Conservation (phyloP, 2,329 filamentous ascomycete genomes). For the Aspergillus neoniger region DNA sequence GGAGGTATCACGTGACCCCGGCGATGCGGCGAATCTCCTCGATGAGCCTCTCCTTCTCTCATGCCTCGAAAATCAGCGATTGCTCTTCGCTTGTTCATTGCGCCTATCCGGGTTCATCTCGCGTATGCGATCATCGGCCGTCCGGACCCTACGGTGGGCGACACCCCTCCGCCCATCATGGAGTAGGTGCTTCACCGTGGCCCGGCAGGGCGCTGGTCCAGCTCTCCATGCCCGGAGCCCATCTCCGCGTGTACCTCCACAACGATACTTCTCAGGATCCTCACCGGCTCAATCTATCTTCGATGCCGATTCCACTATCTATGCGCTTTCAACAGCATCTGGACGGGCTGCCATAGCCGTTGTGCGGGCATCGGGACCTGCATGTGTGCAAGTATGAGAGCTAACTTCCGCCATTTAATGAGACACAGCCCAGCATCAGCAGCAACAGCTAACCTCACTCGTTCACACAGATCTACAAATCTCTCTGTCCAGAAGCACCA, state of each 20-base stretch:
- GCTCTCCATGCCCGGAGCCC: constrained; percentile 15
- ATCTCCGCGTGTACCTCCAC: constrained; percentile 8
- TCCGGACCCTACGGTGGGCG: constrained; percentile 29
- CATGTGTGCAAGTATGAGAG: constrained; percentile 57
- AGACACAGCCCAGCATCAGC: background rate
- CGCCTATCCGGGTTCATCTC: background rate
- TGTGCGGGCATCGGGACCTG: constrained; percentile 79
- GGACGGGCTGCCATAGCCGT: constrained; percentile 90
- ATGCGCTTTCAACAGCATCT: constrained; percentile 83
- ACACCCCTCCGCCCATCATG: constrained; percentile 28
- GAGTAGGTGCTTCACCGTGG: constrained; percentile 12
- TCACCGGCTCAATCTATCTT: constrained; percentile 19
- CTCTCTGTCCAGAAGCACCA: constrained; percentile 58
- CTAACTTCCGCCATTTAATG: background rate
- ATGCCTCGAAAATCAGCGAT: background rate
- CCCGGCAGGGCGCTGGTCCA: constrained; percentile 13
- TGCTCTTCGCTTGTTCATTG: background rate
- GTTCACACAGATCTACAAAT: constrained; percentile 62
- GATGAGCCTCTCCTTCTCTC: background rate
- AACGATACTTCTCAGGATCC: constrained; percentile 29
- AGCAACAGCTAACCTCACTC: background rate
- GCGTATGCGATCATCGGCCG: constrained; percentile 35
- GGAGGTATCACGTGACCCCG: background rate
- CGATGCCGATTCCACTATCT: constrained; percentile 66
- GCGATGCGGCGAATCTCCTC: background rate